Percentiles rank a stretch among this genome's conserved stretches.
phyloP scores from a whole-genome alignment of 2,329 filamentous ascomycete species.

The Fusarium papillatum region DNA sequence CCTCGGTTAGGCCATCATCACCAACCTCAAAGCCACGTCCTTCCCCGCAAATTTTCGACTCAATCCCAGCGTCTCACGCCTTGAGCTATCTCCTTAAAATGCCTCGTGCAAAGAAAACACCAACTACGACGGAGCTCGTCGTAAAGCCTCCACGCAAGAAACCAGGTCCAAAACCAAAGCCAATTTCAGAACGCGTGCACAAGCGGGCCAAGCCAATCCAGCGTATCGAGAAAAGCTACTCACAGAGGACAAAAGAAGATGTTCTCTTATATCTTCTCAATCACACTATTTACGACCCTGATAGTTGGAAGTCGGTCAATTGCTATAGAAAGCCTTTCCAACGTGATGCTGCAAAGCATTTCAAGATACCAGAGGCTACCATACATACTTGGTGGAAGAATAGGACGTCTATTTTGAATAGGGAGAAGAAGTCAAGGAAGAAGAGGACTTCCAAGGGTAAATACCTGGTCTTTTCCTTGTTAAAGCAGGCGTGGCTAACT shows the following conservation, averaged over 20 bases:
- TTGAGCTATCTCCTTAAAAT: no score
- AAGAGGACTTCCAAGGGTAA: background rate
- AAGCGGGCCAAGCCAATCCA: slow-evolving; percentile 11
- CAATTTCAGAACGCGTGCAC: slow-evolving; percentile 14
- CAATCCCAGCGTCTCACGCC: background rate
- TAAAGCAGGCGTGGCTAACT: background rate
- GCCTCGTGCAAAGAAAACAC: background rate
- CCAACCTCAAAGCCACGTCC: background rate
- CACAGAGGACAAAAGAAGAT: slow-evolving; percentile 23
- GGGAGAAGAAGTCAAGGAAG: background rate
- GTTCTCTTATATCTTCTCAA: slow-evolving; percentile 21
- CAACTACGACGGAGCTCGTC: background rate
- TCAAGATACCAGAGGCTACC: background rate
- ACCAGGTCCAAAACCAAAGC: slow-evolving; percentile 26
- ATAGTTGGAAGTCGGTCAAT: background rate
- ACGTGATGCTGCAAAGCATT: background rate
- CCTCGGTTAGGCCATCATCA: background rate
- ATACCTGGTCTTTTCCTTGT: background rate
- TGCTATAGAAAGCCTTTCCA: slow-evolving; percentile 1
- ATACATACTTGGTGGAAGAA: background rate
- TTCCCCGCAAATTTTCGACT: background rate
- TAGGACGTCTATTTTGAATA: background rate
- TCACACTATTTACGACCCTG: background rate
- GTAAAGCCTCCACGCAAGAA: slow-evolving; percentile 5
- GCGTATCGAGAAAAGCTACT: slow-evolving; percentile 21